These are phyloP conservation scores for Stevia rebaudiana DNA, from an alignment of 140 eudicot species.

Conservation along the genomic window DNA sequence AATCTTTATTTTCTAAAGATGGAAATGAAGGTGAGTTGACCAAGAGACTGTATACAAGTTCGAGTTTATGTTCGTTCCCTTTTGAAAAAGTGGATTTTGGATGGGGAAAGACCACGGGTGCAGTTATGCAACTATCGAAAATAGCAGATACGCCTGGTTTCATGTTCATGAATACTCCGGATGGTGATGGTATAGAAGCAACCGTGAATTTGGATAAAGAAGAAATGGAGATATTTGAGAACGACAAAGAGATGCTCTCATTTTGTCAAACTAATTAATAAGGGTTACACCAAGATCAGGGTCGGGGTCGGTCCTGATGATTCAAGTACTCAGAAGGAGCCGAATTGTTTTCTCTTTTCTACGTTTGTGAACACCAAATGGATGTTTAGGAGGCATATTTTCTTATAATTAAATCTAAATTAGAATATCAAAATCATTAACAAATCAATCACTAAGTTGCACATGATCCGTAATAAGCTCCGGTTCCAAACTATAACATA, in stretches of 20 bases:
- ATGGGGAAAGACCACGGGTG: background rate
- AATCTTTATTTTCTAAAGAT: background rate
- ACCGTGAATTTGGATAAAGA: background rate
- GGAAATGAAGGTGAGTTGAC: background rate
- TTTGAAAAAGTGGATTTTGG: background rate
- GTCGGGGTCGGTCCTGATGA: no score
- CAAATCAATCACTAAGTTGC: no score
- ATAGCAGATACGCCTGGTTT: background rate
- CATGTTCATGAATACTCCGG: background rate
- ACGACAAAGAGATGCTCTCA: background rate
- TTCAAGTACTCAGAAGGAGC: no score
- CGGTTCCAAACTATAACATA: no score
- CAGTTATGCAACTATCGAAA: background rate
- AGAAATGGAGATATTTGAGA: slow-evolving; percentile 10
- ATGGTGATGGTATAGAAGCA: slow-evolving; percentile 8
- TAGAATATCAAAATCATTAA: no score
- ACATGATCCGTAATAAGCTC: no score
- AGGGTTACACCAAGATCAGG: no score
- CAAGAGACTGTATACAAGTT: background rate
- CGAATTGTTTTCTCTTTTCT: no score
- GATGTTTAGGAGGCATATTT: no score
- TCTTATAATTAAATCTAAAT: no score
- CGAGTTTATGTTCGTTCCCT: background rate
- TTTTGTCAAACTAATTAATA: background rate
- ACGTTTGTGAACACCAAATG: no score